Conservation (phyloP, 805 yeast genomes). For the Teunomyces stri region DNA sequence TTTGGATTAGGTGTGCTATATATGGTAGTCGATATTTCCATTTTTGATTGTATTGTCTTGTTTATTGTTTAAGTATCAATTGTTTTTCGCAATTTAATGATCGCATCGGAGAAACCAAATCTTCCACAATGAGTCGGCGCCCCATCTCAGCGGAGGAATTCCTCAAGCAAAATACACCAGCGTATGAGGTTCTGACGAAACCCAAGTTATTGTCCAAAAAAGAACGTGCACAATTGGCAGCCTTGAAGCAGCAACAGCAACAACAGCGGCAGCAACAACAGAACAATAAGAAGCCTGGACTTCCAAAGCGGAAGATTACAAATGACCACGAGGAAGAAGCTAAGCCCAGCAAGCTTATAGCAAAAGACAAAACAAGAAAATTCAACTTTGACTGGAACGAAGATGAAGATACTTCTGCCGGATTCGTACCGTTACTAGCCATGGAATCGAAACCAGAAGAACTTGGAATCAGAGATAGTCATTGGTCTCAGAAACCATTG, state of each 20-base stretch:
- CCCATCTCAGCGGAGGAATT: constrained; percentile 27
- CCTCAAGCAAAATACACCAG: constrained; percentile 10
- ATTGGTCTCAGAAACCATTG: constrained; percentile 70
- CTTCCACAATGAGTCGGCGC: constrained; percentile 17
- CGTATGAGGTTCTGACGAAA: constrained; percentile 3
- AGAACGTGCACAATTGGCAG: constrained; percentile 14
- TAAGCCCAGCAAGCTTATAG: neutral
- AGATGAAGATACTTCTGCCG: constrained; percentile 59
- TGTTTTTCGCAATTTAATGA: constrained; percentile 3
- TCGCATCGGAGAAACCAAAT: neutral
- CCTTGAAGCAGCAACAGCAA: constrained; percentile 5
- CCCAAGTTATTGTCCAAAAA: constrained; percentile 22
- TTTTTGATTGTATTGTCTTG: neutral
- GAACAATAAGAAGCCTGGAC: neutral
- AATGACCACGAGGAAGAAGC: constrained; percentile 1
- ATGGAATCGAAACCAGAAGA: constrained; percentile 3
- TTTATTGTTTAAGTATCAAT: neutral
- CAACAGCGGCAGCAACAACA: constrained; percentile 2
- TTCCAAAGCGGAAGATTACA: neutral
- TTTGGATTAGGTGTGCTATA: neutral
- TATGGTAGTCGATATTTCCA: neutral
- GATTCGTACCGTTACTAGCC: constrained; percentile 41
- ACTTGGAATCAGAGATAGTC: constrained; percentile 21
- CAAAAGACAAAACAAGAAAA: constrained; percentile 20
- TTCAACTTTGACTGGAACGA: constrained; percentile 71